Percentiles rank a stretch among this genome's conserved stretches.
Conservation (phyloP, 768 basidiomycete genomes). For the Pleurotus platypus region DNA sequence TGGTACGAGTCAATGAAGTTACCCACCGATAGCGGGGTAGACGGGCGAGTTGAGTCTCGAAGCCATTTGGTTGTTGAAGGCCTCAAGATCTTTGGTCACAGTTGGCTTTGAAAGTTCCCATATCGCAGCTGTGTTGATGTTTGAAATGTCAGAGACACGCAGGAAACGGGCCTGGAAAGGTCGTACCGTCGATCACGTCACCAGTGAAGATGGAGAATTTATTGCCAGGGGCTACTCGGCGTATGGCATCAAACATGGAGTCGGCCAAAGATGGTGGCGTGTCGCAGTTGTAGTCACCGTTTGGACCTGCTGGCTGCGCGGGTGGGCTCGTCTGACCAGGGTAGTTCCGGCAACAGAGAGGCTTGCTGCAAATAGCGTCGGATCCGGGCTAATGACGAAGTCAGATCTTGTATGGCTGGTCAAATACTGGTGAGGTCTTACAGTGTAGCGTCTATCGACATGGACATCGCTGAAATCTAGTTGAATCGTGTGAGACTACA, state of each 20-base stretch:
- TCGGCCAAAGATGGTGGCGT: slow-evolving; percentile 43
- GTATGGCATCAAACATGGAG: slow-evolving; percentile 44
- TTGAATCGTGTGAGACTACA: background rate
- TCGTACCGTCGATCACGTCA: slow-evolving; percentile 57
- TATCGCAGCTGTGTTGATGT: slow-evolving; percentile 33
- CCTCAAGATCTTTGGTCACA: slow-evolving; percentile 39
- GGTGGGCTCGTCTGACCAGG: slow-evolving; percentile 34
- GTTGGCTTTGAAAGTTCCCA: slow-evolving; percentile 47
- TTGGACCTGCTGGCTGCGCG: slow-evolving; percentile 41
- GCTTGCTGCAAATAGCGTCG: slow-evolving; percentile 57
- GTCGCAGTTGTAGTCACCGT: slow-evolving; percentile 51
- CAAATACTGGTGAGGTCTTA: slow-evolving; percentile 19
- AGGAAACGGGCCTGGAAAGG: slow-evolving; percentile 3
- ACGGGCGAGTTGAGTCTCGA: slow-evolving; percentile 36
- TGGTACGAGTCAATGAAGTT: background rate
- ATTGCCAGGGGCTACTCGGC: slow-evolving; percentile 24
- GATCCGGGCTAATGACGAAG: slow-evolving; percentile 38
- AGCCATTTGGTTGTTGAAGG: slow-evolving; percentile 44
- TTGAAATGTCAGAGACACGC: background rate
- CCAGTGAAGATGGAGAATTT: slow-evolving; percentile 61
- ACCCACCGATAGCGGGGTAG: slow-evolving; percentile 47
- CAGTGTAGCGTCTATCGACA: slow-evolving; percentile 53
- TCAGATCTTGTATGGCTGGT: background rate
- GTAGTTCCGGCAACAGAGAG: slow-evolving; percentile 57
- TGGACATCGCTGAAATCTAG: slow-evolving; percentile 57